Evolutionary conservation across 768 basidiomycete species (phyloP).

Genomic region (Lepiota subincarnata): DNA sequence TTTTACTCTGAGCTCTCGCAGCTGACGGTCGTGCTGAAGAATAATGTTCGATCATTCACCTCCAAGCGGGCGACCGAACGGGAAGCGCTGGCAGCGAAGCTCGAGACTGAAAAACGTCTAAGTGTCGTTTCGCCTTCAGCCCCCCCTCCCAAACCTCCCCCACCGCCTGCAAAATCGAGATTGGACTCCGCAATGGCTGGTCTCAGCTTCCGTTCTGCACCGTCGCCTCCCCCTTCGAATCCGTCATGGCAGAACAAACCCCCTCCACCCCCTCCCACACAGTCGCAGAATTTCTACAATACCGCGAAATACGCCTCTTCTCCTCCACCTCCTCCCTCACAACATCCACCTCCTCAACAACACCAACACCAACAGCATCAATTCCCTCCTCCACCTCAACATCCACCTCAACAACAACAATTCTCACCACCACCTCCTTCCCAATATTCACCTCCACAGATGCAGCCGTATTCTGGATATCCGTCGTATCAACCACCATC

Average conservation of each 20-base stretch:
- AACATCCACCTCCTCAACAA: conserved; percentile 17
- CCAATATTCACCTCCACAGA: conserved; percentile 7
- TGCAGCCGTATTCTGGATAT: conserved; percentile 2
- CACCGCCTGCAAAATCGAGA: conserved; percentile 40
- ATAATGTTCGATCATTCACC: conserved; percentile 60
- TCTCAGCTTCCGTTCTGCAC: conserved; percentile 40
- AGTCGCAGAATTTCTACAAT: conserved; percentile 12
- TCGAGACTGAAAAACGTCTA: conserved; percentile 69
- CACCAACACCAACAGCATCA: conserved; percentile 19
- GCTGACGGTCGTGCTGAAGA: conserved; percentile 52
- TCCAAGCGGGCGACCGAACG: conserved; percentile 64
- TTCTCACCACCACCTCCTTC: conserved; percentile 8
- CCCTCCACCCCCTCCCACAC: conserved; percentile 20
- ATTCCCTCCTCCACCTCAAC: conserved; percentile 16
- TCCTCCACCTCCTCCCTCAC: conserved; percentile 12
- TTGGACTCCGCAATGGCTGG: conserved; percentile 52
- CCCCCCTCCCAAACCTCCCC: conserved; percentile 45
- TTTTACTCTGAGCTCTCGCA: conserved; percentile 83
- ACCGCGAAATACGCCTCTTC: conserved; percentile 13
- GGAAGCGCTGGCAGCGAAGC: conserved; percentile 57
- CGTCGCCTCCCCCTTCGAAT: conserved; percentile 22
- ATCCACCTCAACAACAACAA: conserved; percentile 16
- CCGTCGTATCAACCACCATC: background rate
- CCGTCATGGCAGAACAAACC: conserved; percentile 23
- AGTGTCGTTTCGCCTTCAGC: conserved; percentile 42